Conservation (phyloP, 2,329 filamentous ascomycete genomes). For the Phialocephala subalpina region DNA sequence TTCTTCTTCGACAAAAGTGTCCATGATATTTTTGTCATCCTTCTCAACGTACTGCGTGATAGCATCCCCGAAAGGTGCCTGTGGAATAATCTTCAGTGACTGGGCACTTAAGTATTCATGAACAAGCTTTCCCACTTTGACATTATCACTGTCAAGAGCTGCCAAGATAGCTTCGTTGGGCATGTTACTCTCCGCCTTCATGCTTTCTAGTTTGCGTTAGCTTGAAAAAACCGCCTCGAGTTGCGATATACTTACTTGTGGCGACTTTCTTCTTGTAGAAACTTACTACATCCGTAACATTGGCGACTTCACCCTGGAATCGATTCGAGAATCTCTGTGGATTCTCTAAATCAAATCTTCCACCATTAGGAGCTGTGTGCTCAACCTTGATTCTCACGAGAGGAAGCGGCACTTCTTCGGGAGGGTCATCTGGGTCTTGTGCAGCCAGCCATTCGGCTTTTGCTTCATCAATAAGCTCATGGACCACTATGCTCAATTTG, state of each 20-base stretch:
- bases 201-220: slow-evolving; percentile 44
- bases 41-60: slow-evolving; percentile 94
- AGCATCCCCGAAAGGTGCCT: slow-evolving; percentile 91
- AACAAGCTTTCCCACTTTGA: slow-evolving; percentile 90
- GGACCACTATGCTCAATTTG: slow-evolving; percentile 78
- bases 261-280: slow-evolving; percentile 85
- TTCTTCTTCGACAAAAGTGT: slow-evolving; percentile 78
- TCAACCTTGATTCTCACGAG: slow-evolving; percentile 92
- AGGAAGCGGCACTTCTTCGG: slow-evolving; percentile 75
- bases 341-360: slow-evolving; percentile 90
- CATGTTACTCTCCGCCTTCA: slow-evolving; percentile 60
- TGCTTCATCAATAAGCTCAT: slow-evolving; percentile 88
- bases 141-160: slow-evolving; percentile 70
- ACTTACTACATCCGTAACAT: slow-evolving; percentile 91
- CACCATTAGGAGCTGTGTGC: slow-evolving; percentile 83
- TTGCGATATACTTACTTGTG: slow-evolving; percentile 49
- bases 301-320: slow-evolving; percentile 90
- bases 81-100: slow-evolving; percentile 89
- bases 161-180: slow-evolving; percentile 71
- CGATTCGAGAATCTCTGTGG: slow-evolving; percentile 95
- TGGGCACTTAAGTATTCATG: slow-evolving; percentile 87
- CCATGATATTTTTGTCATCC: slow-evolving; percentile 92
- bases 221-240: background rate
- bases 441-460: slow-evolving; percentile 80
- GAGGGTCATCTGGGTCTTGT: slow-evolving; percentile 71